phyloP scores from a whole-genome alignment of 352 stramenopile genomes.

The Phytophthora constricta region DNA sequence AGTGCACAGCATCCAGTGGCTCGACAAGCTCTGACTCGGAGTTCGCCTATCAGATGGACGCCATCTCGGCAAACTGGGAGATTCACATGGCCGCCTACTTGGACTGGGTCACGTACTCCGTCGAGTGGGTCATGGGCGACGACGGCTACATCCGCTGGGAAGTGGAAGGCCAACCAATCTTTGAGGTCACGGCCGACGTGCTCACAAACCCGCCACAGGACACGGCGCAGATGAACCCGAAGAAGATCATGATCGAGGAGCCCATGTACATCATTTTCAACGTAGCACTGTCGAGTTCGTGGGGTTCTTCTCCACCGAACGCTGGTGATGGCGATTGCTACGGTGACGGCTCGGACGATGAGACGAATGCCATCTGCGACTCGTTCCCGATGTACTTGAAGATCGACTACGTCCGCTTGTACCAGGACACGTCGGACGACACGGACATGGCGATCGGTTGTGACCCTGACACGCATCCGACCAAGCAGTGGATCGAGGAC shows the following conservation, averaged over 20 bases:
- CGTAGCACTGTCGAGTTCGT: slow-evolving; percentile 54
- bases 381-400: slow-evolving; percentile 64
- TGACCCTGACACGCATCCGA: slow-evolving; percentile 24
- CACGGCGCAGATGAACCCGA: slow-evolving; percentile 56
- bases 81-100: slow-evolving; percentile 81
- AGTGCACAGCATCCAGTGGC: slow-evolving; percentile 29
- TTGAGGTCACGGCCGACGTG: slow-evolving; percentile 16
- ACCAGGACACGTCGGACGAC: slow-evolving; percentile 36
- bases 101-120: slow-evolving; percentile 31
- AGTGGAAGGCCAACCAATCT: slow-evolving; percentile 20
- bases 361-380: slow-evolving; percentile 46
- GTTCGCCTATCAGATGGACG: slow-evolving; percentile 87
- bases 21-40: slow-evolving; percentile 21
- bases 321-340: slow-evolving; percentile 41
- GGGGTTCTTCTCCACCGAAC: slow-evolving; percentile 75
- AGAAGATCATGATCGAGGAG: slow-evolving; percentile 77
- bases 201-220: slow-evolving; percentile 58
- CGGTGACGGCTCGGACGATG: slow-evolving; percentile 30
- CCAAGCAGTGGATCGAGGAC: slow-evolving; percentile 64
- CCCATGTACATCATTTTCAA: slow-evolving; percentile 91
- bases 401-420: slow-evolving; percentile 39
- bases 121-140: slow-evolving; percentile 26
- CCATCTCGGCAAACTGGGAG: slow-evolving; percentile 91
- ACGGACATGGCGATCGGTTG: slow-evolving; percentile 53
- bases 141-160: slow-evolving; percentile 30